phyloP scores from a whole-genome alignment of 2,329 filamentous ascomycete genomes.

The Exophiala mesophila region DNA sequence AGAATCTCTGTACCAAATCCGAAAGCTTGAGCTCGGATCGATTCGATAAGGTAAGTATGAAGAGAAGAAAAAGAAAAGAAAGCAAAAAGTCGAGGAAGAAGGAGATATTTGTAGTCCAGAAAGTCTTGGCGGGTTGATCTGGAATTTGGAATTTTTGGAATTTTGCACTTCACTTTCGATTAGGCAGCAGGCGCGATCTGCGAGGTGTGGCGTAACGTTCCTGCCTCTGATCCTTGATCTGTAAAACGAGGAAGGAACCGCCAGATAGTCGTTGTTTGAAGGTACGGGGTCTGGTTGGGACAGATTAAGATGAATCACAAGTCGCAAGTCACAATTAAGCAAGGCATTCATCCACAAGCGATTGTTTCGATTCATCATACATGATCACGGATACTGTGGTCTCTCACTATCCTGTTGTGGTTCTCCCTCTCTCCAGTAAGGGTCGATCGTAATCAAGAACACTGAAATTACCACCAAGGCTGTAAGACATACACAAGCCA shows the following conservation, averaged over 20 bases:
- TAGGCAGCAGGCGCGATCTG: neutral
- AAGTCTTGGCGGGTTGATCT: constrained; percentile 3
- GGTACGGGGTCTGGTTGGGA: too few relatives aligned
- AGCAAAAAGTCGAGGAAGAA: neutral
- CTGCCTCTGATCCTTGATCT: neutral
- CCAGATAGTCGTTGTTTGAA: too few relatives aligned
- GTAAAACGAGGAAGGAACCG: neutral
- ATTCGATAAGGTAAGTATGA: constrained; percentile 19
- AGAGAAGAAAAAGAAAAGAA: constrained; percentile 9
- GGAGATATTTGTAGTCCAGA: constrained; percentile 8
- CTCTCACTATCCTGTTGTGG: too few relatives aligned
- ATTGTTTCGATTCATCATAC: too few relatives aligned
- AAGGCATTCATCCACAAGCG: too few relatives aligned
- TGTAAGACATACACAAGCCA: too few relatives aligned
- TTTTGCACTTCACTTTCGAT: neutral
- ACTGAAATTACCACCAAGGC: too few relatives aligned
- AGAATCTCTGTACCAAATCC: constrained; percentile 7
- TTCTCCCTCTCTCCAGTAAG: too few relatives aligned
- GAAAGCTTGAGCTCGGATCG: constrained; percentile 11
- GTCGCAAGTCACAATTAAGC: too few relatives aligned
- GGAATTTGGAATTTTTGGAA: neutral
- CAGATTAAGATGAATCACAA: too few relatives aligned
- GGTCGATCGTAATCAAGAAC: too few relatives aligned
- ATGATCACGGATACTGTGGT: too few relatives aligned
- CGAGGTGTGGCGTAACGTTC: neutral